Evolutionary conservation across 768 basidiomycete species (phyloP).

Genomic region (Russula vinacea): DNA sequence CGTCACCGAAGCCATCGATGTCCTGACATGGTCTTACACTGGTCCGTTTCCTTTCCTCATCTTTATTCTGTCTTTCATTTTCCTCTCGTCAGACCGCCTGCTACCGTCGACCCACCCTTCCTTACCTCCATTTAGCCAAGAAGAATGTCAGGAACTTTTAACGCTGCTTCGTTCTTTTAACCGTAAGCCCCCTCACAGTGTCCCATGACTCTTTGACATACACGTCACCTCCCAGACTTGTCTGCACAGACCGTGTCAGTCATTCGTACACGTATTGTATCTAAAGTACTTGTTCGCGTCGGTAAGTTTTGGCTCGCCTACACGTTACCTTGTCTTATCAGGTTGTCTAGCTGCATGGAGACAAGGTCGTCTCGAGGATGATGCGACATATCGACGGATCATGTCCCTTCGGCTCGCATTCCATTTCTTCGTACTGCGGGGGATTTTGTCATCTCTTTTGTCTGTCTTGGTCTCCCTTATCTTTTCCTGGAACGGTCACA

Average conservation of each 20-base stretch:
- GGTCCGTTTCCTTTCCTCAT: conserved; percentile 39
- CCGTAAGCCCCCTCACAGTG: conserved; percentile 26
- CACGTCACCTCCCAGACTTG: not conserved
- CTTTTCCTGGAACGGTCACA: conserved; percentile 59
- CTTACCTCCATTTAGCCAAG: conserved; percentile 67
- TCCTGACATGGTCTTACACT: conserved; percentile 77
- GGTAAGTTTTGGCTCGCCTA: conserved; percentile 16
- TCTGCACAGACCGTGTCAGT: conserved; percentile 12
- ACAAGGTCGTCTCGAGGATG: conserved; percentile 18
- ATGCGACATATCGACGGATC: conserved; percentile 24
- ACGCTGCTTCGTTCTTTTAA: conserved; percentile 50
- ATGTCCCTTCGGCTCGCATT: conserved; percentile 30
- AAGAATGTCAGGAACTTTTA: conserved; percentile 75
- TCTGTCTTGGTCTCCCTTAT: conserved; percentile 80
- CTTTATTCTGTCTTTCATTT: not conserved
- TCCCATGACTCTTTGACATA: not conserved
- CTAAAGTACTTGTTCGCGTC: conserved; percentile 29
- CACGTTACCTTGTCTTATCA: not conserved
- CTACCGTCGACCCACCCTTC: conserved; percentile 56
- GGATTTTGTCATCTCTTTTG: conserved; percentile 56
- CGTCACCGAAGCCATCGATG: conserved; percentile 66
- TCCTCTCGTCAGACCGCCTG: conserved; percentile 53
- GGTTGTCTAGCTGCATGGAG: conserved; percentile 27
- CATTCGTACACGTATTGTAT: conserved; percentile 28
- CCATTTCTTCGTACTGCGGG: conserved; percentile 49